Evolutionary conservation across 2,329 filamentous ascomycete genomes (phyloP), one percentile per base, ranked within the genome.

Genomic region (Talaromyces sp.): DNA sequence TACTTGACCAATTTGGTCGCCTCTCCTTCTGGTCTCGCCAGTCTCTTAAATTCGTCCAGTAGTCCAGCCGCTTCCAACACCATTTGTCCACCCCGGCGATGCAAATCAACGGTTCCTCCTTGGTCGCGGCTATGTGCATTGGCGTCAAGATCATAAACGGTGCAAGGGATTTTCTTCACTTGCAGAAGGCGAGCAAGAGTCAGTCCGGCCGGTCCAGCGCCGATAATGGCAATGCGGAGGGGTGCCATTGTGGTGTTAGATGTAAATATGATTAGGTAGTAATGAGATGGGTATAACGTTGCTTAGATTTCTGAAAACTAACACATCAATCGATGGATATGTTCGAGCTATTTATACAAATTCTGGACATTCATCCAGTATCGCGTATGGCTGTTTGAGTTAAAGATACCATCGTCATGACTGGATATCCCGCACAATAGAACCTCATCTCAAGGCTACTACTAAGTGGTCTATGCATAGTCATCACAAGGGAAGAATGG

Each of bases 61-160:
- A 87, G 72, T 0, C 78, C 79, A 3, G 83, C 83, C 64, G 83
- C 80, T 61, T 79, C 79, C 57, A 87, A 70, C 0, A 84, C 84
- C 3, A 77, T 74, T 37, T 86, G 79, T 0, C 85, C 85, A 1
- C 81, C 82, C 3, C 75, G 67, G 0, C 79, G 80, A 67, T 87
- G 84, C 9, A 88, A 73, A 68, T 87, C 85, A 2, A 88, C 78
- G 3, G 76, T 82, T 9, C 85, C 84, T 37, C 84, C 84, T 70
- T 85, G 82, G n/a, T 79, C 77, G 3, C 77, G 76, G 22, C 63
- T 67, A 27, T 73, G 70, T 8, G 73, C 62, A 33, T 84, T 82
- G 31, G 58, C 41, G 11, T 60, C 58, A 54, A 77, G 75, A 72
- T 87, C 82, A 68, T 82, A 88, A 31, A 88, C 73, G 7, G 78